Conservation (phyloP, 2,329 filamentous ascomycete species). For the Exophiala lecanii-corni region DNA sequence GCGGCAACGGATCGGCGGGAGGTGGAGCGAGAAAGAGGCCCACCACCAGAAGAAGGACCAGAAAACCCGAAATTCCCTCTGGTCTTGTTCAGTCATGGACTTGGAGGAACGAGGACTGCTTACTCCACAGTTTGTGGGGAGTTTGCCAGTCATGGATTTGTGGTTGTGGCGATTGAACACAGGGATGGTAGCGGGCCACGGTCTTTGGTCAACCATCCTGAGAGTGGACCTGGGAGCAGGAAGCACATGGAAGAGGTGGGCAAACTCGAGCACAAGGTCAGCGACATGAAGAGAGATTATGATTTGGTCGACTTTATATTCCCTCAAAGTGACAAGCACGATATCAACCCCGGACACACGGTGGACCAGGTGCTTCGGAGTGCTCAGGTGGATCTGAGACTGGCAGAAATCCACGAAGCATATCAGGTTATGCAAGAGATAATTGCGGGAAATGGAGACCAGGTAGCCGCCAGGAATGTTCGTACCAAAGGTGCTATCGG, state of each 20-base stretch:
- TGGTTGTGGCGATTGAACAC: conserved; percentile 62
- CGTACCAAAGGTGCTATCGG: conserved; percentile 55
- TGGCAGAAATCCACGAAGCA: conserved; percentile 62
- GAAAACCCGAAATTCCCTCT: conserved; percentile 53
- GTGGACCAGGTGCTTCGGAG: conserved; percentile 57
- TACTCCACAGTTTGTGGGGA: conserved; percentile 62
- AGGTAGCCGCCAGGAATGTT: conserved; percentile 50
- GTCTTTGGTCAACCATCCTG: conserved; percentile 55
- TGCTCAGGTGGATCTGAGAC: conserved; percentile 59
- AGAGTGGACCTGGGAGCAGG: conserved; percentile 30
- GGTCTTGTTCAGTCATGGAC: conserved; percentile 62
- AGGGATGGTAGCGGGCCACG: conserved; percentile 60
- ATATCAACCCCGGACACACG: conserved; percentile 52
- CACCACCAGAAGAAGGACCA: conserved; percentile 35
- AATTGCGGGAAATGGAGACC: conserved; percentile 49
- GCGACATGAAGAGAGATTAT: conserved; percentile 37
- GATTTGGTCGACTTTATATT: conserved; percentile 49
- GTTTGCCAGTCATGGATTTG: conserved; percentile 61
- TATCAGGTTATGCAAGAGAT: conserved; percentile 55
- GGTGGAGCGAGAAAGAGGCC: conserved; percentile 39
- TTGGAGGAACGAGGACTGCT: conserved; percentile 59
- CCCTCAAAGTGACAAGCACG: conserved; percentile 50
- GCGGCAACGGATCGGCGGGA: conserved; percentile 35
- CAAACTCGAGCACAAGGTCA: conserved; percentile 35
- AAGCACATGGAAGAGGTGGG: conserved; percentile 29